Conservation (phyloP, 768 basidiomycete genomes). For the Gymnopilus junonius region DNA sequence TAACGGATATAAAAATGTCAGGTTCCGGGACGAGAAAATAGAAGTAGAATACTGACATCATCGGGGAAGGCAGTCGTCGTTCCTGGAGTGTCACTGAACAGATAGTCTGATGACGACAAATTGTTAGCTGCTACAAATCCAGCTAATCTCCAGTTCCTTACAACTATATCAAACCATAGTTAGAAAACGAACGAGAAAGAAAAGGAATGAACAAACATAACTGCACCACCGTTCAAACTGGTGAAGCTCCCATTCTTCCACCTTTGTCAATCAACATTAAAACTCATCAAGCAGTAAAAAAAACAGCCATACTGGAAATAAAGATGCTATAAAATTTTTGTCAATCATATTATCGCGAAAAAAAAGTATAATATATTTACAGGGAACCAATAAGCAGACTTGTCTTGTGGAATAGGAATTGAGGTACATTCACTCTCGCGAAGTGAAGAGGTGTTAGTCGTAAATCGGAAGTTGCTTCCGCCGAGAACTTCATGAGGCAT, state of each 20-base stretch:
- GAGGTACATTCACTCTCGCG: conserved; percentile 55
- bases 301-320: conserved; percentile 50
- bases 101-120: conserved; percentile 44
- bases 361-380: conserved; percentile 32
- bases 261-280: conserved; percentile 32
- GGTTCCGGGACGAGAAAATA: conserved; percentile 1
- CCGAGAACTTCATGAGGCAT: conserved; percentile 43
- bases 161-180: conserved; percentile 30
- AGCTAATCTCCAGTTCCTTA: conserved; percentile 15
- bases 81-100: conserved; percentile 49
- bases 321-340: conserved; percentile 39
- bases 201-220: conserved; percentile 39
- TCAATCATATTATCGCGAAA: conserved; percentile 2
- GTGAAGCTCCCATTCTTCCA: conserved; percentile 54
- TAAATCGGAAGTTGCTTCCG: conserved; percentile 54
- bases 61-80: conserved; percentile 58
- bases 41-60: conserved; percentile 40
- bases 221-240: conserved; percentile 45
- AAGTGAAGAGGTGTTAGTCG: conserved; percentile 43
- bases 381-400: conserved; percentile 58
- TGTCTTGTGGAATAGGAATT: conserved; percentile 57
- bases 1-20: neutral
- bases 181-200: neutral
- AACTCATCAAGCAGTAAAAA: neutral
- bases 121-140: neutral